Evolutionary conservation across 2,329 filamentous ascomycete species (phyloP).

Genomic region (Aspergillus phoenicis): DNA sequence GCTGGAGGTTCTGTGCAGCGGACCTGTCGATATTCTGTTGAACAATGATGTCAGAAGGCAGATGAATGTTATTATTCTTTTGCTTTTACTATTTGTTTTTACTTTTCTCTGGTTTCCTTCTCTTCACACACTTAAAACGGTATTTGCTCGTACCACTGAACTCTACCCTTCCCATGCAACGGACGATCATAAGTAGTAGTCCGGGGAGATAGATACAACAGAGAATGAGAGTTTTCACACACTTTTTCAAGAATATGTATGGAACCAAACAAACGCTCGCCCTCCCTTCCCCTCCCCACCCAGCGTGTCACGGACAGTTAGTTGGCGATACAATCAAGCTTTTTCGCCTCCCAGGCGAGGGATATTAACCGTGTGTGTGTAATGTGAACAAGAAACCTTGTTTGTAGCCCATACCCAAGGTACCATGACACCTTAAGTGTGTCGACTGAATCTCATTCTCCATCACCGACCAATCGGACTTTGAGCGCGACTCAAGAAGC

Average conservation of each 20-base stretch:
- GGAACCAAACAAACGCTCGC: too few species aligned
- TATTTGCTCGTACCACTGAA: neutral
- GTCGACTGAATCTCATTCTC: neutral
- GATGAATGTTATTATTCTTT: neutral
- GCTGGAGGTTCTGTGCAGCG: too few species aligned
- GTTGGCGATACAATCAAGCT: conserved; percentile 6
- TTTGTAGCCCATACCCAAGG: neutral
- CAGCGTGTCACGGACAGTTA: too few species aligned
- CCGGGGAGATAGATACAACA: too few species aligned
- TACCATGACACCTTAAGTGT: neutral
- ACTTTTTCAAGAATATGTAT: too few species aligned
- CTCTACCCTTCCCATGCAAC: too few species aligned
- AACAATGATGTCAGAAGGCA: neutral
- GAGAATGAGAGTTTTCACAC: too few species aligned
- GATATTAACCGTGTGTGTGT: conserved; percentile 1
- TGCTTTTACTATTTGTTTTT: neutral
- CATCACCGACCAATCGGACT: neutral
- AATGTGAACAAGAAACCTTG: conserved; percentile 5
- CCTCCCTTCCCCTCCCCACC: too few species aligned
- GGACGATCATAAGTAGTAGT: too few species aligned
- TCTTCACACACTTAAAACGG: neutral
- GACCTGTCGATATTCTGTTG: neutral
- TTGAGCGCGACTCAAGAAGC: neutral
- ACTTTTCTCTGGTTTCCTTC: neutral
- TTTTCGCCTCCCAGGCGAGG: conserved; percentile 2